Percentiles rank a stretch among this genome's conserved stretches.
Evolutionary conservation across 805 yeast genomes (phyloP).

Genomic region (Saccharomycopsis fibuligera): DNA sequence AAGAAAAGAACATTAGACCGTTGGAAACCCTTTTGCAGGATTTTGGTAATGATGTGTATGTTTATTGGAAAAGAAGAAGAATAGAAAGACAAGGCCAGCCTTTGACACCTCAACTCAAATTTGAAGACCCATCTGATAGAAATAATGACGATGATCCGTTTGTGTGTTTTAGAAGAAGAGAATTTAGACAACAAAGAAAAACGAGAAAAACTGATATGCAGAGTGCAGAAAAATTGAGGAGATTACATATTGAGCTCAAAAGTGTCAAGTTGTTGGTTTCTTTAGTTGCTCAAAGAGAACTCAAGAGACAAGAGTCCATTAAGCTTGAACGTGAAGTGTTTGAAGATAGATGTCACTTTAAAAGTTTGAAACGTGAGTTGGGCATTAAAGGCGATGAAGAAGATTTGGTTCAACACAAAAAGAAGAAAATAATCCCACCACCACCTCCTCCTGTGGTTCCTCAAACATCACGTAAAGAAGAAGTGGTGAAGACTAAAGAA

Average conservation of each 20-base stretch:
- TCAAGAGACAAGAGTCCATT: conserved; percentile 52
- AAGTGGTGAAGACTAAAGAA: conserved; percentile 18
- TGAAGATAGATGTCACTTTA: conserved; percentile 64
- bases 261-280: conserved; percentile 65
- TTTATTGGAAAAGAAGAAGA: conserved; percentile 77
- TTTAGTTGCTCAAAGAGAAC: conserved; percentile 69
- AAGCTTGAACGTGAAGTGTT: conserved; percentile 63
- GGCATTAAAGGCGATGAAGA: conserved; percentile 82
- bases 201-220: conserved; percentile 91
- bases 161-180: conserved; percentile 91
- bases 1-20: conserved; percentile 26
- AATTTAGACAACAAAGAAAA: conserved; percentile 89
- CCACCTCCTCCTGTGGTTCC: too few relatives aligned
- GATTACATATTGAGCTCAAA: conserved; percentile 68
- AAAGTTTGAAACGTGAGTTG: conserved; percentile 64
- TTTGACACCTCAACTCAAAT: conserved; percentile 68
- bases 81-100: conserved; percentile 62
- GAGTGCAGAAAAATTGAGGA: conserved; percentile 75
- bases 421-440: conserved; percentile 40
- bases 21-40: conserved; percentile 36
- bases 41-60: conserved; percentile 65
- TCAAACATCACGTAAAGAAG: too few relatives aligned
- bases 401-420: conserved; percentile 70
- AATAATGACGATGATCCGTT: conserved; percentile 88
- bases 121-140: conserved; percentile 81